phyloP scores from a whole-genome alignment of 2,329 filamentous ascomycete species.

The Penicillium frequentans region DNA sequence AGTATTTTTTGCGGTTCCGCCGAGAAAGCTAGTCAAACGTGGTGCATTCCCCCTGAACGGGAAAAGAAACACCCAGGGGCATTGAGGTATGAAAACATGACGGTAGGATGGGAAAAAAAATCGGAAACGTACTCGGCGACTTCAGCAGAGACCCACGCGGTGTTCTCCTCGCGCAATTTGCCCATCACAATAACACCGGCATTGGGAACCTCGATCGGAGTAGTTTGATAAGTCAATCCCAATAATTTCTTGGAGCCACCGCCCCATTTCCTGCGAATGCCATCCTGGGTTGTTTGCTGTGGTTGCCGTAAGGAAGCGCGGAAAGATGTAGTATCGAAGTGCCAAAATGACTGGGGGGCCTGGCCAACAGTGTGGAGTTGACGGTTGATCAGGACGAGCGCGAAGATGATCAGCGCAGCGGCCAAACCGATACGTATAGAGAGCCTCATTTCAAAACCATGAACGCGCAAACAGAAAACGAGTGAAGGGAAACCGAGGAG shows the following conservation, averaged over 20 bases:
- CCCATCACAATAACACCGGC: conserved; percentile 48
- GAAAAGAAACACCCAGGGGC: neutral
- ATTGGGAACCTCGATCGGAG: conserved; percentile 32
- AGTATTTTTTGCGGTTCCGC: neutral
- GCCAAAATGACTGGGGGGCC: conserved; percentile 27
- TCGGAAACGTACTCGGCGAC: conserved; percentile 41
- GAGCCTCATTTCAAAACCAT: conserved; percentile 25
- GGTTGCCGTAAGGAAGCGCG: conserved; percentile 10
- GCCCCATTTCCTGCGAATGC: conserved; percentile 22
- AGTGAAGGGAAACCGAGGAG: conserved; percentile 4
- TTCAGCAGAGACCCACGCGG: conserved; percentile 46
- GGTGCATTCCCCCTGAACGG: neutral
- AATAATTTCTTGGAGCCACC: conserved; percentile 12
- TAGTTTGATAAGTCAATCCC: conserved; percentile 26
- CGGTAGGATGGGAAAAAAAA: neutral
- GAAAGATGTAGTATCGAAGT: conserved; percentile 24
- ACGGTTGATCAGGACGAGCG: conserved; percentile 30
- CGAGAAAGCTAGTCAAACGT: neutral
- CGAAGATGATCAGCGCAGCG: conserved; percentile 31
- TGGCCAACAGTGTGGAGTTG: conserved; percentile 20
- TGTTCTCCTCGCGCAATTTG: conserved; percentile 44
- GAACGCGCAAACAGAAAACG: neutral
- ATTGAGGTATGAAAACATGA: neutral
- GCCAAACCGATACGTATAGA: conserved; percentile 30
- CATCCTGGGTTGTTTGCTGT: conserved; percentile 5